A percentile compares a stretch with the other conserved stretches of the same genome.
phyloP scores from a whole-genome alignment of 805 yeast species.

The Candida schatavii region DNA sequence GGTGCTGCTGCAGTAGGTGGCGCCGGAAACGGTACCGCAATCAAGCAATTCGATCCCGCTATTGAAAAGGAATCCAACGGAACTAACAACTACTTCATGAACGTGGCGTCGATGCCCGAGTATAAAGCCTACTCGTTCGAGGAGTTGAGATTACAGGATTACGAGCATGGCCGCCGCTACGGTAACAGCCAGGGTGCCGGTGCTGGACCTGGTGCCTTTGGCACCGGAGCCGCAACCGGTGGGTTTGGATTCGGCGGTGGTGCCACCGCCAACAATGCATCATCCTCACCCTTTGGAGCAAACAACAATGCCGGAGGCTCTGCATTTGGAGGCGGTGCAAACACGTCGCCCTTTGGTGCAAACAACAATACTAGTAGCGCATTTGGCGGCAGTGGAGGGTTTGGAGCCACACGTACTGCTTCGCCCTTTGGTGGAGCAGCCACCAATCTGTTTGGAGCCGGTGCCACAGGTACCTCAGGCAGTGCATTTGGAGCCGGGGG shows the following conservation, averaged over 20 bases:
- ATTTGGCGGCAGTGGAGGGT: constrained; percentile 25
- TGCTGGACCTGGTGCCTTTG: constrained; percentile 30
- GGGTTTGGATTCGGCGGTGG: constrained; percentile 20
- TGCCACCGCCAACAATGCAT: constrained; percentile 21
- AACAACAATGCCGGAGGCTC: constrained; percentile 15
- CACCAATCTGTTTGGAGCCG: constrained; percentile 13
- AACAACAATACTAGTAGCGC: constrained; percentile 17
- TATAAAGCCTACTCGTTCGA: constrained; percentile 78
- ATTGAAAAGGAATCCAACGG: constrained; percentile 70
- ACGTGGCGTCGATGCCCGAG: constrained; percentile 86
- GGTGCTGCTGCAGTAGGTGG: constrained; percentile 27
- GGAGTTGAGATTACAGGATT: constrained; percentile 87
- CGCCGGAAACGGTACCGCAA: constrained; percentile 64
- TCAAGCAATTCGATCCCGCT: constrained; percentile 64
- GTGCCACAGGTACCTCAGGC: constrained; percentile 8
- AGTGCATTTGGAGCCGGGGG: constrained; percentile 12
- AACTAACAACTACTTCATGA: constrained; percentile 58
- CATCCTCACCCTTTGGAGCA: constrained; percentile 19
- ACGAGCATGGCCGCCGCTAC: constrained; percentile 64
- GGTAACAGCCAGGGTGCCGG: constrained; percentile 41
- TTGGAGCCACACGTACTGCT: constrained; percentile 5
- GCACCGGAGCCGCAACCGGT: constrained; percentile 24
- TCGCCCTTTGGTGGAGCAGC: constrained; percentile 17
- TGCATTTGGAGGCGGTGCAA: constrained; percentile 19
- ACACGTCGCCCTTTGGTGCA: constrained; percentile 35